Evolutionary conservation across 2,329 filamentous ascomycete genomes (phyloP).

Genomic region (Pseudocercospora vitis): DNA sequence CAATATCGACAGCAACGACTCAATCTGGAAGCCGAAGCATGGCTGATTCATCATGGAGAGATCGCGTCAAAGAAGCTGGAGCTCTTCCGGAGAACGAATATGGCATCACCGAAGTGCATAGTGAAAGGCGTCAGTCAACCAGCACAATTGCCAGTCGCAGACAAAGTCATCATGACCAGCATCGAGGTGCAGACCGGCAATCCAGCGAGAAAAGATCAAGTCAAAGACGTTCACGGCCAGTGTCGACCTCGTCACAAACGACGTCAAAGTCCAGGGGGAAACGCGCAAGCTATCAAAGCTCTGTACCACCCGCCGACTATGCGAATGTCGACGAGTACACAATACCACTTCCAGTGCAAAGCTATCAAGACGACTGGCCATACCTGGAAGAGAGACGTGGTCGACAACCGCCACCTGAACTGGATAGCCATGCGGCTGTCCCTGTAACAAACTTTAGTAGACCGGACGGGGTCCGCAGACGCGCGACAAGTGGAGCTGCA

Average conservation of each 20-base stretch:
- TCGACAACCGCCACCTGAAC: background rate
- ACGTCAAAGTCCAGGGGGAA: conserved; percentile 20
- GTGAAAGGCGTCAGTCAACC: conserved; percentile 15
- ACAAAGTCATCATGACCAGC: conserved; percentile 27
- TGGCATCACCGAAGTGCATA: background rate
- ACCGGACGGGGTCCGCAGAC: conserved; percentile 17
- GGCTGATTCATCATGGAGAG: conserved; percentile 12
- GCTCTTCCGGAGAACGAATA: background rate
- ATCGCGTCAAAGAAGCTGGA: background rate
- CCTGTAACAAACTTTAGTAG: conserved; percentile 25
- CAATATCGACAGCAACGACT: background rate
- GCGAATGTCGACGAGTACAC: conserved; percentile 25
- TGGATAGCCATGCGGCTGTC: background rate
- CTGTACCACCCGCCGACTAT: conserved; percentile 26
- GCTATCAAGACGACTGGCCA: conserved; percentile 10
- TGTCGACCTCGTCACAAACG: conserved; percentile 20
- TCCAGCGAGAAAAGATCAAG: background rate
- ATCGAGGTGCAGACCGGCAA: conserved; percentile 24
- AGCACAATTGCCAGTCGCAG: conserved; percentile 26
- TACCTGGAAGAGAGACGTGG: conserved; percentile 22
- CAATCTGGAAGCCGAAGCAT: background rate
- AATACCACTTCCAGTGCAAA: conserved; percentile 19
- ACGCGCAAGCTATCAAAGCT: conserved; percentile 21
- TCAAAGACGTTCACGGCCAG: conserved; percentile 20
- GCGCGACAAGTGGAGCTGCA: conserved; percentile 16